Evolutionary conservation across 345 rosid genomes (phyloP), one percentile per base, ranked within the genome.

Genomic region (Lepidium didymum): DNA sequence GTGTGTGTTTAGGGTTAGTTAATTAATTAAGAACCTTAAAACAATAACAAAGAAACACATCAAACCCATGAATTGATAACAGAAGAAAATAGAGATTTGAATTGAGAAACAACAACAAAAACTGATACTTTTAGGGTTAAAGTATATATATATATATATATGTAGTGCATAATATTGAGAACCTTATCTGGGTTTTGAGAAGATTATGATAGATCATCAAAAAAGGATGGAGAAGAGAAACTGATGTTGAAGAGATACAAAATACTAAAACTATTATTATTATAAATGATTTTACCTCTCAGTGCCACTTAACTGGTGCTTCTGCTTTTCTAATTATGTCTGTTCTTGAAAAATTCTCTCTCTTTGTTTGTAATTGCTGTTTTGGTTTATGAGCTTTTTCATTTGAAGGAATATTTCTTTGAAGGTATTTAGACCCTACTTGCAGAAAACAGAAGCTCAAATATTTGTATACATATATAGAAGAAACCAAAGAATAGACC

Each of bases 401-500:
- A 62, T 54, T n/a, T n/a, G n/a, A n/a, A n/a, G n/a, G n/a, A n/a
- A n/a, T n/a, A n/a, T n/a, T n/a, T n/a, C n/a, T n/a, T 44, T 62
- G 69, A 68, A 68, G 64, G 64, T 67, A 68, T 19, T 19, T 27
- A 40, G 75, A 71, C 70, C 69, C 72, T 38, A 51, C 81, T 77
- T 77, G 83, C 85, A 75, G 78, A 77, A 82, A 80, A 79, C 71
- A 80, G 80, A 77, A 82, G 53, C 41, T 42, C 50, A 67, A 69
- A 57, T 65, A 50, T 77, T 77, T 79, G 75, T 77, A 82, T 76
- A 59, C 77, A 62, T 76, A 59, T 75, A 62, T 47, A 62, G 7
- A 64, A 67, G 44, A 74, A 77, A 47, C n/a, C n/a, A 63, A 44
- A 2, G 18, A 71, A 25, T 64, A 64, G 81, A 79, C 79, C 69